Base-by-base conservation (phyloP, 371 early-diverging fungal species). In the Apophysomyces trapeziformis region DNA sequence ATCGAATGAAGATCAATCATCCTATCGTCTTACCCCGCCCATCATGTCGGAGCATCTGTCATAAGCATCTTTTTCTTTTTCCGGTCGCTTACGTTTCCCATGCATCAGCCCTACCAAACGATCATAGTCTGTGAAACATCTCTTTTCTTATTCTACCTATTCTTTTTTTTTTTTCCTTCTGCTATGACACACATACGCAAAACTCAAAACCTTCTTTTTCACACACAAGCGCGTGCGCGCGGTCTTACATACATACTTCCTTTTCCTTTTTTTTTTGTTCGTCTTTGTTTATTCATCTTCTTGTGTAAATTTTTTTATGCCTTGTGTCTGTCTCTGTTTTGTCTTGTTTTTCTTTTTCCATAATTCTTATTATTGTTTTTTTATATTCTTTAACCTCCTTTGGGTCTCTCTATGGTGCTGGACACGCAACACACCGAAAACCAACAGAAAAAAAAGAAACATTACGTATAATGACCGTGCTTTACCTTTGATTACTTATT, bases 221-320 rank as follows among this genome's bases (percentile, higher is more conserved):
- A 43, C 43, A 14, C 43, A 43, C 43, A 43, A 9, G 43, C 43
- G 16, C 46, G 16, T 18, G 46, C 46, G 16, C 46, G 6, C 16
- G 16, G 43, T 43, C 43, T 18, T 18, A 13, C 46, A 13, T 13
- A 13, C 46, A 6, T 45, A n/a, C 13, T 45, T 45, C 46, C 13
- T 18, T 45, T 45, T 8, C 16, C 46, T 45, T 45, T 16, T 45
- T 45, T 43, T 43, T 45, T 26, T 2, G 1, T 26, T 26, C 1
- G 32, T 26, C 32, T 2, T 26, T 26, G 32, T 26, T 26, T 26
- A 26, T 26, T 26, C 32, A 26, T 26, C 32, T 45, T 45, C 16
- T 18, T 45, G 46, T 45, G 46, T 45, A 45, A 13, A 45, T 45
- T 45, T 45, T 45, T 45, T 45, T n/a, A n/a, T 45, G n/a, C 46